Evolutionary conservation across 1,139 yeast genomes (phyloP), one percentile per base, ranked within the genome.

Genomic region (Debaryomyces sp.): DNA sequence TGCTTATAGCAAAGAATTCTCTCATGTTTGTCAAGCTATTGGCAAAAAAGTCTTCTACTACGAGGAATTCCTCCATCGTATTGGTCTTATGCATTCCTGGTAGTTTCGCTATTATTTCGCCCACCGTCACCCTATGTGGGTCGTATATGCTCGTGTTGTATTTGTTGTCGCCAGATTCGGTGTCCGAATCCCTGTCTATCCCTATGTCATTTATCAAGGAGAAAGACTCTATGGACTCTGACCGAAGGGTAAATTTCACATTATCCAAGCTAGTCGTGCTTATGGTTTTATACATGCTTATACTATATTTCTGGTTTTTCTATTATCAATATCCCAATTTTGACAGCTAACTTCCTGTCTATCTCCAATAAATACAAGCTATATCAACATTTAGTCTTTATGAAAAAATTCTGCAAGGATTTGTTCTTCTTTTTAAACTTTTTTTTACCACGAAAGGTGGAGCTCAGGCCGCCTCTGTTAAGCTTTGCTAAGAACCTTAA

Each of bases 221-320:
- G 27, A 44, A 42, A 18, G 42, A 41, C 27, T 47, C 49, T 22
- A 32, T 30, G 4, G 43, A 41, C 8, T 41, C 43, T 7, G 52
- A 40, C 32, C 43, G 37, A 22, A 51, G 43, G 10, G 49, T 44
- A 17, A 51, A 44, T 40, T 47, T 49, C 12, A 51, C 40, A 22
- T 40, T 47, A 23, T 51, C 54, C 21, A 49, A 36, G 40, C 49
- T 48, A 22, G 48, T 48, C 12, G 54, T 41, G 34, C 54, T 51
- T 26, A 51, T 43, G 2, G 52, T 47, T 37, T 46, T 50, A 36
- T 49, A 51, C 48, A 48, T 46, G 13, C 21, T 18, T 18, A 33
- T 33, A 21, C 13, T 5, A 13, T 37, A 17, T 40, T 27, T 29
- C 5, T 21, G 24, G 24, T n/a, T 22, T 6, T 15, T 15, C 26